Percentiles rank a stretch among this genome's conserved stretches.
phyloP scores from a whole-genome alignment of 441 rosid genomes.

The Pelargonium citronellum region DNA sequence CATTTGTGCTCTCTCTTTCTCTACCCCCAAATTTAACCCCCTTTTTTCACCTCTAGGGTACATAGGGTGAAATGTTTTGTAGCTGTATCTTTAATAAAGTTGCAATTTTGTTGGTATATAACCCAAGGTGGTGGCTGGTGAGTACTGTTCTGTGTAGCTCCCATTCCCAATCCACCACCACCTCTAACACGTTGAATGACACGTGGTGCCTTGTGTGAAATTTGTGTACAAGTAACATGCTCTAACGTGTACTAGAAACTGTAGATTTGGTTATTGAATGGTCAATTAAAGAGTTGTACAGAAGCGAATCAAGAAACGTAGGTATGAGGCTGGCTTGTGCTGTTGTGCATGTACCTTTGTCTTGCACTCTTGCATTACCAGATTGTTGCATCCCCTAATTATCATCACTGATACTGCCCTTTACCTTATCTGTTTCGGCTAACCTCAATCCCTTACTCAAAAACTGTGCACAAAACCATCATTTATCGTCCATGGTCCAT shows the following conservation, averaged over 20 bases:
- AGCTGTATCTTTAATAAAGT: background rate
- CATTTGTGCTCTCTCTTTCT: background rate
- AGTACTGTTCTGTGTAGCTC: background rate
- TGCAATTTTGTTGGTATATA: background rate
- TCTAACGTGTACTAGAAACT: background rate
- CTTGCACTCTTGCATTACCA: background rate
- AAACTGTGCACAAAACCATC: background rate
- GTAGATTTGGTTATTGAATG: background rate
- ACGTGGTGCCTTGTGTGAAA: background rate
- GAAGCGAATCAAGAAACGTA: background rate
- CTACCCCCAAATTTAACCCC: background rate
- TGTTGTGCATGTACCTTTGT: background rate
- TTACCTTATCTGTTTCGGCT: background rate
- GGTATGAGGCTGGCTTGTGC: background rate
- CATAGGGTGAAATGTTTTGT: background rate
- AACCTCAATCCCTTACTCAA: background rate
- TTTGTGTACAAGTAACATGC: background rate
- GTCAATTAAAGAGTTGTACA: background rate
- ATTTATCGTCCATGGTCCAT: background rate
- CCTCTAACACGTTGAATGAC: background rate
- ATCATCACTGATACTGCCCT: background rate
- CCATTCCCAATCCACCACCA: background rate
- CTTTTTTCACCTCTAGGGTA: background rate
- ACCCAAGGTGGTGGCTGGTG: background rate
- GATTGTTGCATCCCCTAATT: background rate